Conservation (phyloP, 148 eudicot genomes). For the Simmondsia chinensis region DNA sequence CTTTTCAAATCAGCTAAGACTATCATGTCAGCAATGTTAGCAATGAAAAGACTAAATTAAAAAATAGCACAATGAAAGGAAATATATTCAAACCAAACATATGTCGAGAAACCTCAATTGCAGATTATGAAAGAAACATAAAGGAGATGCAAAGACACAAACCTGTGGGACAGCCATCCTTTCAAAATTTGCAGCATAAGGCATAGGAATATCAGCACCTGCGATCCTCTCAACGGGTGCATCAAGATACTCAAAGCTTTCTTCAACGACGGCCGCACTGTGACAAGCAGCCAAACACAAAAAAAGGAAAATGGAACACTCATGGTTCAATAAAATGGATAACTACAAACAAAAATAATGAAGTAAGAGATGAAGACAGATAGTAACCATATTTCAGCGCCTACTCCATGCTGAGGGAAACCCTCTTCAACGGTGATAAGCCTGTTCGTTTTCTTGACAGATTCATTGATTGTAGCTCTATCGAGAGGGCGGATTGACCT, state of each 20-base stretch:
- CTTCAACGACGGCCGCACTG: constrained; percentile 61
- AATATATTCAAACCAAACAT: no score
- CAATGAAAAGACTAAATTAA: no score
- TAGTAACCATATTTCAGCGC: constrained; percentile 97
- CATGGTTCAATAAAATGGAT: no score
- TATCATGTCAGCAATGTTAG: no score
- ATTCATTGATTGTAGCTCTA: constrained; percentile 67
- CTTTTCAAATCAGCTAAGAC: no score
- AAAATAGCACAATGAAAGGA: no score
- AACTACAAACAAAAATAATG: no score
- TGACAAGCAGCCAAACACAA: constrained; percentile 1
- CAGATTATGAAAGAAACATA: no score
- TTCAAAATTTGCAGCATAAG: constrained; percentile 71
- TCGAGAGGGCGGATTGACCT: constrained; percentile 90
- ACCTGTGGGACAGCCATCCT: constrained; percentile 76
- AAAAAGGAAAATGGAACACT: no score
- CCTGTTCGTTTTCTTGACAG: constrained; percentile 86
- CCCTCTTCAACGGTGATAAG: constrained; percentile 85
- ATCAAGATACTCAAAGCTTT: constrained; percentile 56
- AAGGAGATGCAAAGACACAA: neutral
- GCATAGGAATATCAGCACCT: constrained; percentile 75
- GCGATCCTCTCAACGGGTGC: constrained; percentile 46
- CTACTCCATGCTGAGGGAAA: constrained; percentile 89
- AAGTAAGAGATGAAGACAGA: no score
- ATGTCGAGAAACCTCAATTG: no score